phyloP scores from a whole-genome alignment of 2,329 filamentous ascomycete species.

The Akanthomyces uredinophilus region DNA sequence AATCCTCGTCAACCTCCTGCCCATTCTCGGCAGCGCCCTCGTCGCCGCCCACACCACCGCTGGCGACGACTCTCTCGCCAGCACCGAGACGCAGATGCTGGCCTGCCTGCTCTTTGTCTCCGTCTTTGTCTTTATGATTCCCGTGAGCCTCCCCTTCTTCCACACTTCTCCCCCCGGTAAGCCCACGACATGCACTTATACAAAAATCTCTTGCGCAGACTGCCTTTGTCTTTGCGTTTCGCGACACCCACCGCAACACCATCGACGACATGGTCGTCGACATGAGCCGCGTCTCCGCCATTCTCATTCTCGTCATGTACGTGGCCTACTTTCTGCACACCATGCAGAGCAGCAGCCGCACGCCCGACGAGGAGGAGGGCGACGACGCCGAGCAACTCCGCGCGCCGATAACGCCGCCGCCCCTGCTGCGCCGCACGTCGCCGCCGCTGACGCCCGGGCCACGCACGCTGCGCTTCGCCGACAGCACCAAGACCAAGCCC shows the following conservation, averaged over 20 bases:
- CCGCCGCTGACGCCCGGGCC: constrained; percentile 12
- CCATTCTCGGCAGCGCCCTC: constrained; percentile 73
- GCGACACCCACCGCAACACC: constrained; percentile 41
- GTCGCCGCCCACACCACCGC: constrained; percentile 63
- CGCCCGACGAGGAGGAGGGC: constrained; percentile 59
- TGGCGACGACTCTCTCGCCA: constrained; percentile 51
- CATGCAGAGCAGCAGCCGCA: constrained; percentile 57
- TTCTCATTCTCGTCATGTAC: constrained; percentile 70
- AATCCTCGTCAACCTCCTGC: constrained; percentile 68
- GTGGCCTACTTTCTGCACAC: constrained; percentile 71
- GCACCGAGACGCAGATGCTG: constrained; percentile 30
- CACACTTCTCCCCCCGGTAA: not conserved
- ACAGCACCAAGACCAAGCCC: not conserved
- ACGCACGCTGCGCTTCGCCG: constrained; percentile 22
- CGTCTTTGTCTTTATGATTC: constrained; percentile 34
- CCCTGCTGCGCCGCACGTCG: not conserved
- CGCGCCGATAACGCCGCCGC: constrained; percentile 28
- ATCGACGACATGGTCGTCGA: constrained; percentile 59
- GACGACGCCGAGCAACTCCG: constrained; percentile 42
- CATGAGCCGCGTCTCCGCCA: constrained; percentile 71
- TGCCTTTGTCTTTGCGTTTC: constrained; percentile 48
- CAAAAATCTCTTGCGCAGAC: constrained; percentile 25
- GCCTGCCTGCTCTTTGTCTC: constrained; percentile 34
- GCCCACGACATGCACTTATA: not conserved
- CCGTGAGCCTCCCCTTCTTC: constrained; percentile 21